Conservation (phyloP, 139 green algal genomes). For the Diplosphaera chodatii region DNA sequence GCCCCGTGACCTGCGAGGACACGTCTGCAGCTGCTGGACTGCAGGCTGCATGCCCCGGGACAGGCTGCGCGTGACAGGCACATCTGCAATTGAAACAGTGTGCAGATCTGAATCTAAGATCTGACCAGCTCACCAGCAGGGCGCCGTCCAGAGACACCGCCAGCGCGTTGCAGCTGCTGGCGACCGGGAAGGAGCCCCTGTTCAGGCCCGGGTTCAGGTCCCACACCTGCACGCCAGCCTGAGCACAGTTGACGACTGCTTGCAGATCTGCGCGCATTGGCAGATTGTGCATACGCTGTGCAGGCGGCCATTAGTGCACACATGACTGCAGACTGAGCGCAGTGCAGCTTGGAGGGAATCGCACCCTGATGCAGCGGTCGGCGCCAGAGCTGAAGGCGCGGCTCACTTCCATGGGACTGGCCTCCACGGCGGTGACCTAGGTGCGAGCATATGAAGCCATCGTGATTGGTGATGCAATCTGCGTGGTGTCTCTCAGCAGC, state of each 20-base stretch:
- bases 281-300: no score
- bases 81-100: no score
- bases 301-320: not conserved
- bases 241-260: no score
- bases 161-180: conserved; percentile 51
- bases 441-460: not conserved
- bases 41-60: not conserved
- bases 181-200: conserved; percentile 38
- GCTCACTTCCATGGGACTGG: conserved; percentile 38
- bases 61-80: not conserved
- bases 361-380: conserved; percentile 52
- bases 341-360: no score
- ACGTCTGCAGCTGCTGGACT: not conserved
- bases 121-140: conserved; percentile 28
- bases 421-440: conserved; percentile 39
- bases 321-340: no score
- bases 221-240: conserved; percentile 42
- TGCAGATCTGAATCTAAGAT: no score
- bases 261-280: no score
- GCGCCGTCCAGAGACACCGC: conserved; percentile 33
- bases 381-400: conserved; percentile 41
- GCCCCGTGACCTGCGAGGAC: conserved; percentile 39
- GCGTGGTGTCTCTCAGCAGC: no score
- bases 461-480: no score
- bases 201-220: conserved; percentile 52